A percentile compares a stretch with the other conserved stretches of the same genome.
These are phyloP conservation scores for Globisporangium heterothallicum DNA, from an alignment of 352 stramenopile species.

Conservation along the genomic window DNA sequence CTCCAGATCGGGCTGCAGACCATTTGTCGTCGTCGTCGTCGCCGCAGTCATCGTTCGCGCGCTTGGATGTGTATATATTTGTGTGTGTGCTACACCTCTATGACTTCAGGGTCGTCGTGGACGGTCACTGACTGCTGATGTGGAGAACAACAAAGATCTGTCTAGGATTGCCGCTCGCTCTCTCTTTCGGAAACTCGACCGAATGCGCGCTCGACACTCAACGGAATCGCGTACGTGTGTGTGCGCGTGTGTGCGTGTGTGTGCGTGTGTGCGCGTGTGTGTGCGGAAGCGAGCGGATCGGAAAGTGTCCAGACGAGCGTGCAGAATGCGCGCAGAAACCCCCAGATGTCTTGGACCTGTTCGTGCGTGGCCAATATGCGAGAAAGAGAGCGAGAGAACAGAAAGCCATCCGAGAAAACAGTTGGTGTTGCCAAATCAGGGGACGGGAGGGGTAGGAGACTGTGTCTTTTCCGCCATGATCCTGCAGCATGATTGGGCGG, in stretches of 20 bases:
- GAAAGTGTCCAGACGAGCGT: background rate
- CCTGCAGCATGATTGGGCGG: background rate
- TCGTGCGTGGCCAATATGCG: background rate
- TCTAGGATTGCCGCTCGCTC: too few relatives aligned
- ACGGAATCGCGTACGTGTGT: too few relatives aligned
- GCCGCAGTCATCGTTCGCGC: background rate
- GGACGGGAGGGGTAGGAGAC: too few relatives aligned
- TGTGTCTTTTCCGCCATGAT: too few relatives aligned
- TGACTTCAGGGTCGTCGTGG: too few relatives aligned
- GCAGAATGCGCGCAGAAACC: too few relatives aligned
- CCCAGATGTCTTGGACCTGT: background rate
- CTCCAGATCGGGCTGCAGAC: constrained; percentile 2
- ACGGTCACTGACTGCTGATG: too few relatives aligned
- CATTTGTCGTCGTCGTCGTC: constrained; percentile 6
- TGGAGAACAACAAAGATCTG: too few relatives aligned
- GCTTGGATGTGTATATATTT: background rate
- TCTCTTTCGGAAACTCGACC: too few relatives aligned
- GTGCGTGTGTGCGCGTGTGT: background rate
- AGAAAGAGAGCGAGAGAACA: background rate
- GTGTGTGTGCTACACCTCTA: too few relatives aligned
- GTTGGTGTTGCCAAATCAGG: constrained; percentile 18
- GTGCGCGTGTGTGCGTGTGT: background rate
- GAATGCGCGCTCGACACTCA: too few relatives aligned
- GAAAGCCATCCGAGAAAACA: constrained; percentile 10
- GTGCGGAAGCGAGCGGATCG: background rate